These are phyloP conservation scores for Aureobasidium uvarum DNA, from an alignment of 2,329 filamentous ascomycete genomes.

Conservation along the genomic window DNA sequence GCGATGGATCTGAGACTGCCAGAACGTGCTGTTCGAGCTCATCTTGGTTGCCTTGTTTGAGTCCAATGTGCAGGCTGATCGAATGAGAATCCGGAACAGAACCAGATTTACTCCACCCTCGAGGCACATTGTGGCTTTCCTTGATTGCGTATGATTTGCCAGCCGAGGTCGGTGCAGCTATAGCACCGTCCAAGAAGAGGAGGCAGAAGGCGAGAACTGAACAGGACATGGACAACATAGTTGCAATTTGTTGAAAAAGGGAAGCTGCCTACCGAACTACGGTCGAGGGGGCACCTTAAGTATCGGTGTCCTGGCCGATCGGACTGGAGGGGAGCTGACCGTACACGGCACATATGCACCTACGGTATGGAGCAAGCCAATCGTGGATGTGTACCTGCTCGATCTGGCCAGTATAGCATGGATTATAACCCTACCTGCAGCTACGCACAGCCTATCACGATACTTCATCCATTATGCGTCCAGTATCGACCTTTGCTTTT, in stretches of 20 bases:
- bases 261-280: neutral
- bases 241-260: neutral
- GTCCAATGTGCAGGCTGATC: constrained; percentile 56
- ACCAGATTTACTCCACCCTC: neutral
- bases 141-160: neutral
- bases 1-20: constrained; percentile 54
- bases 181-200: neutral
- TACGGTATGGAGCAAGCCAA: neutral
- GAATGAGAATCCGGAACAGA: neutral
- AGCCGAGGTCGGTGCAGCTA: neutral
- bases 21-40: constrained; percentile 56
- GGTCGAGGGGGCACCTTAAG: neutral
- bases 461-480: too few species aligned
- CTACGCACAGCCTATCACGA: neutral
- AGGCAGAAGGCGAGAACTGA: neutral
- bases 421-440: neutral
- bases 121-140: neutral
- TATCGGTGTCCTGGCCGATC: neutral
- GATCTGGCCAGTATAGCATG: neutral
- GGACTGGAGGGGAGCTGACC: neutral
- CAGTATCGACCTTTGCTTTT: too few species aligned
- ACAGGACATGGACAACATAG: neutral
- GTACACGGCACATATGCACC: neutral
- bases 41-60: constrained; percentile 58
- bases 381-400: neutral